These are phyloP conservation scores for Candida koratica DNA, from an alignment of 805 yeast genomes.

Conservation along the genomic window DNA sequence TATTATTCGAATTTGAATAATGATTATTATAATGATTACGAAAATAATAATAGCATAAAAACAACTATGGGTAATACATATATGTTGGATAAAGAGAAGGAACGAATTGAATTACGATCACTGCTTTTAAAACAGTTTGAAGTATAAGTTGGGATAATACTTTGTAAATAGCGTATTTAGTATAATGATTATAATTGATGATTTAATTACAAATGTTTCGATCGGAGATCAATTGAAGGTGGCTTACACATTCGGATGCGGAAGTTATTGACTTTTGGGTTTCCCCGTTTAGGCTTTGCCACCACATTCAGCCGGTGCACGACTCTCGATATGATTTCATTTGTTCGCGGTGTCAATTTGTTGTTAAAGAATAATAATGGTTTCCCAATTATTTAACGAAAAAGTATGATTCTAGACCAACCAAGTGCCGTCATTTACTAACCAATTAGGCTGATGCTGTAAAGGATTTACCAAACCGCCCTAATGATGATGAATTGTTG, in stretches of 20 bases:
- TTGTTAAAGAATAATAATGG: conserved; percentile 21
- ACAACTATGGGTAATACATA: conserved; percentile 3
- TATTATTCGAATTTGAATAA: conserved; percentile 17
- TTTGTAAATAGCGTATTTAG: conserved; percentile 3
- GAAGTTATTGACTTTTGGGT: too few species aligned
- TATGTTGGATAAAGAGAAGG: conserved; percentile 28
- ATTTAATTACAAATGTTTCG: too few species aligned
- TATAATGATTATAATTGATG: background rate
- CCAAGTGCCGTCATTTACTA: conserved; percentile 9
- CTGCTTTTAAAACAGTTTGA: conserved; percentile 36
- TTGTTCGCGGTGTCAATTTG: too few species aligned
- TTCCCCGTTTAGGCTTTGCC: too few species aligned
- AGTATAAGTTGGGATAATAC: conserved; percentile 10
- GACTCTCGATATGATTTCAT: too few species aligned
- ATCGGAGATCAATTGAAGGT: too few species aligned
- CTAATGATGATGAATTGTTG: conserved; percentile 82
- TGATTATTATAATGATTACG: conserved; percentile 12
- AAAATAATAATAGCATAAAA: conserved; percentile 1
- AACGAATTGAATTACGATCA: conserved; percentile 35
- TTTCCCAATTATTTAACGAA: conserved; percentile 29
- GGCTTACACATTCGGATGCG: too few species aligned
- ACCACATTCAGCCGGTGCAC: too few species aligned
- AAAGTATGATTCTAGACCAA: conserved; percentile 20
- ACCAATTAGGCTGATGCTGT: conserved; percentile 72
- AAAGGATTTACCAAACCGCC: conserved; percentile 68